Percentiles rank a stretch among this genome's conserved stretches.
phyloP scores from a whole-genome alignment of 306 rosid species.

The Gynostemma pentaphyllum region DNA sequence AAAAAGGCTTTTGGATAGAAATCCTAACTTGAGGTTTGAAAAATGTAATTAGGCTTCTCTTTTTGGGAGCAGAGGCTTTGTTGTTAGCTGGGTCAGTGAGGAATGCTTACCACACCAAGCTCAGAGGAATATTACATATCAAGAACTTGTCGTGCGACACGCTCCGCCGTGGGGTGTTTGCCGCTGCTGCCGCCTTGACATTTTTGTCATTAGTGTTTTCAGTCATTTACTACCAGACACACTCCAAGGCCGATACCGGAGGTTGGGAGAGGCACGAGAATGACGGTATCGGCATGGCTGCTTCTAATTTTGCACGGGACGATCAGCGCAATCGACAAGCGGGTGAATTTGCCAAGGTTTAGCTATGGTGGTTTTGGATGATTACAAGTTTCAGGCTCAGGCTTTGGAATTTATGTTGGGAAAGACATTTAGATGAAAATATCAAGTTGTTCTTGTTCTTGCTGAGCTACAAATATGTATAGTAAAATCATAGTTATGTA shows the following conservation, averaged over 20 bases:
- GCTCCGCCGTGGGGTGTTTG: constrained; percentile 83
- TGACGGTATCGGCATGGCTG: constrained; percentile 64
- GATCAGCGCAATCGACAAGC: constrained; percentile 24
- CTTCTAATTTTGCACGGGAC: constrained; percentile 24
- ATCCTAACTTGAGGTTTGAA: background rate
- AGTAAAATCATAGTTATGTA: background rate
- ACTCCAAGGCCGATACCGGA: constrained; percentile 77
- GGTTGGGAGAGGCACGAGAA: constrained; percentile 85
- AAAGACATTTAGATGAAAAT: background rate
- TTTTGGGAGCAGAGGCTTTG: constrained; percentile 83
- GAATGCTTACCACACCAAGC: constrained; percentile 91
- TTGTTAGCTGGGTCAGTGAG: constrained; percentile 85
- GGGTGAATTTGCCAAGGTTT: constrained; percentile 33
- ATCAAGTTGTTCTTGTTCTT: background rate
- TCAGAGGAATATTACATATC: constrained; percentile 18
- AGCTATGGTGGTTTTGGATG: background rate
- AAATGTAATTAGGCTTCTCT: constrained; percentile 36
- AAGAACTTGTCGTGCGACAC: constrained; percentile 58
- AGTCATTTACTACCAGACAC: constrained; percentile 58
- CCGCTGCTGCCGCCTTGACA: constrained; percentile 82
- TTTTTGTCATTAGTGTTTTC: constrained; percentile 61
- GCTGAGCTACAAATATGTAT: background rate
- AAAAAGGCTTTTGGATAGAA: too few relatives aligned
- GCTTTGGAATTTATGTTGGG: background rate
- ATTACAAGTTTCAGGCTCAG: background rate